Conservation (phyloP, 306 rosid genomes). For the Rubus parviflorus region DNA sequence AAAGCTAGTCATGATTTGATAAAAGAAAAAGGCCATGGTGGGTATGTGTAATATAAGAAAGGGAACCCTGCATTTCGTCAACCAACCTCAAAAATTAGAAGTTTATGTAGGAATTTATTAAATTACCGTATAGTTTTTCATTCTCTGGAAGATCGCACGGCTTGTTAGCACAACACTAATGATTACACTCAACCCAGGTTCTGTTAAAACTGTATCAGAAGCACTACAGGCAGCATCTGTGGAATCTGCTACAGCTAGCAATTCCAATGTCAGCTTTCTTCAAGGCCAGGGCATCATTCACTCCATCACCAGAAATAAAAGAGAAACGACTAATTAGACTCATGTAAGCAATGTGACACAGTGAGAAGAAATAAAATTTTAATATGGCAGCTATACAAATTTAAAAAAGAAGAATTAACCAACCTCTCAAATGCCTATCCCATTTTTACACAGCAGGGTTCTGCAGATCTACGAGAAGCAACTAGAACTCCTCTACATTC, state of each 20-base stretch:
- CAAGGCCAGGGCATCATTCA: constrained; percentile 75
- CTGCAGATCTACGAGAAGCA: accelerated
- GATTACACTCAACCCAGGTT: constrained; percentile 80
- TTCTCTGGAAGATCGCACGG: constrained; percentile 74
- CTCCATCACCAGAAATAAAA: constrained; percentile 61
- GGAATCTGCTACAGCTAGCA: constrained; percentile 73
- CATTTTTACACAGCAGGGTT: too few species aligned
- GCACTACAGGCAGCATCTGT: constrained; percentile 79
- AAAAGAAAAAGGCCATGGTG: neutral
- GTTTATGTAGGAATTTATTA: neutral
- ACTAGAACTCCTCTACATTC: too few species aligned
- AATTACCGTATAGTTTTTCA: constrained; percentile 77
- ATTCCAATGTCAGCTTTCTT: constrained; percentile 84
- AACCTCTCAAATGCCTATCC: too few species aligned
- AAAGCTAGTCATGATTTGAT: neutral
- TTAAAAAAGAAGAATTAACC: too few species aligned
- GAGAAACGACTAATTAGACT: too few species aligned
- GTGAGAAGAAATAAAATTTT: too few species aligned
- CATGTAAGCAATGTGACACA: too few species aligned
- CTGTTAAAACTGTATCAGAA: constrained; percentile 75
- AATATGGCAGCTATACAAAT: too few species aligned
- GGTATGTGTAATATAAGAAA: neutral
- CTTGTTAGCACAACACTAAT: constrained; percentile 77
- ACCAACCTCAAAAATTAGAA: neutral
- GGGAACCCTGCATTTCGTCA: neutral